phyloP scores from a whole-genome alignment of 2,329 filamentous ascomycete genomes.

The Trichoderma sp. region DNA sequence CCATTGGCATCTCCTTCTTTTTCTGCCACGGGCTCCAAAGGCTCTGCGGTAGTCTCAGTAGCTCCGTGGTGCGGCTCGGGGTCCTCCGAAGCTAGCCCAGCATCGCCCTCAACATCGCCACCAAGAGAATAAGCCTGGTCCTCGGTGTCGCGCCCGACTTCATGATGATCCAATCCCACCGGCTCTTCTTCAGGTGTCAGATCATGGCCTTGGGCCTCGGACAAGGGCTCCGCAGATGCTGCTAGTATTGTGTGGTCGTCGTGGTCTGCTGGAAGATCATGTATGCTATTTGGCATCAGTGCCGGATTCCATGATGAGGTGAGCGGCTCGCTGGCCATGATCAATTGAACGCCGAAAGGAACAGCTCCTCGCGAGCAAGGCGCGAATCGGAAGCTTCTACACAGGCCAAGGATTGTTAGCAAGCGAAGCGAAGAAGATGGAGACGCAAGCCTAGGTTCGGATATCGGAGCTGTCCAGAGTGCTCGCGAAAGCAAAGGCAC shows the following conservation, averaged over 20 bases:
- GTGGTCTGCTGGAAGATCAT: slow-evolving; percentile 24
- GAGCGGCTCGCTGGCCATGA: slow-evolving; percentile 38
- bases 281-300: slow-evolving; percentile 36
- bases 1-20: background rate
- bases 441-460: background rate
- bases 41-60: slow-evolving; percentile 1
- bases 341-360: slow-evolving; percentile 22
- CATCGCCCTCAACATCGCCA: slow-evolving; percentile 25
- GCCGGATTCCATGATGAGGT: slow-evolving; percentile 42
- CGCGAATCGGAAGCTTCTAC: slow-evolving; percentile 2
- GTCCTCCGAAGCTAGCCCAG: slow-evolving; percentile 28
- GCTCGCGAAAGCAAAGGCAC: background rate
- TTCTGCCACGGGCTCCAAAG: background rate
- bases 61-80: slow-evolving; percentile 19
- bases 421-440: background rate
- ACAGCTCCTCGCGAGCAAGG: slow-evolving; percentile 4
- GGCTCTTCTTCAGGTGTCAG: background rate
- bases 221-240: slow-evolving; percentile 7
- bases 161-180: background rate
- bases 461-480: background rate
- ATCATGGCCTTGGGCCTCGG: background rate
- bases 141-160: slow-evolving; percentile 13
- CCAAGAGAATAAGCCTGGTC: slow-evolving; percentile 27
- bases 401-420: slow-evolving; percentile 5
- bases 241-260: slow-evolving; percentile 9